Evolutionary conservation across 345 rosid species (phyloP).

Genomic region (Bretschneidera sinensis): DNA sequence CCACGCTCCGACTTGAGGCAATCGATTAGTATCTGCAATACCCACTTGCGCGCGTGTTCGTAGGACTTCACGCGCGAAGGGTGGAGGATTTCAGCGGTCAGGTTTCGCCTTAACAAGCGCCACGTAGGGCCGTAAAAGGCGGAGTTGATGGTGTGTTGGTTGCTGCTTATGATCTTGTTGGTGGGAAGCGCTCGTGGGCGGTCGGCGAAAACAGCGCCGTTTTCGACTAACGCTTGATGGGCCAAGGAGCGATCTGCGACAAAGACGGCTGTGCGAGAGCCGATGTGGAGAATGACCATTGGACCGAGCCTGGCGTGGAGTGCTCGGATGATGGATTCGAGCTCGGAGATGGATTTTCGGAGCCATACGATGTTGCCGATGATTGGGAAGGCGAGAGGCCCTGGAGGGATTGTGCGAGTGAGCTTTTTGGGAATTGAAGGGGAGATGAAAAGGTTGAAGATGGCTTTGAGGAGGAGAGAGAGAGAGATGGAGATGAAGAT

Average conservation of each 20-base stretch:
- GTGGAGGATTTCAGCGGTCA: conserved; percentile 19
- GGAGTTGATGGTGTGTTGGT: conserved; percentile 20
- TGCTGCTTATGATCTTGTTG: too few relatives aligned
- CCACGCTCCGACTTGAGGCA: too few relatives aligned
- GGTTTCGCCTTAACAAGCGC: conserved; percentile 21
- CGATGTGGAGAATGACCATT: conserved; percentile 20
- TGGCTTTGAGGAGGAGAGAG: conserved; percentile 8
- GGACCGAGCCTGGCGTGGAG: conserved; percentile 22
- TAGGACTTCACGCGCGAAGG: conserved; percentile 14
- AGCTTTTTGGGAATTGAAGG: background rate
- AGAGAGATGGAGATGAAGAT: conserved; percentile 3
- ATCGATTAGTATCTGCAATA: conserved; percentile 7
- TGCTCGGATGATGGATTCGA: conserved; percentile 6
- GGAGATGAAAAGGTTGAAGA: conserved; percentile 9
- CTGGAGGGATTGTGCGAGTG: conserved; percentile 24
- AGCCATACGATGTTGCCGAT: conserved; percentile 33
- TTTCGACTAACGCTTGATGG: conserved; percentile 24
- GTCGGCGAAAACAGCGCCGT: conserved; percentile 27
- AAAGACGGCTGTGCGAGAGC: conserved; percentile 20
- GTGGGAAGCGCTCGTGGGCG: conserved; percentile 10
- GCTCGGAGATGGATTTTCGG: conserved; percentile 19
- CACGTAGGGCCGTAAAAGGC: conserved; percentile 20
- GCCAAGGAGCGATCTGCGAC: conserved; percentile 21
- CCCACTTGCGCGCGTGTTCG: conserved; percentile 17
- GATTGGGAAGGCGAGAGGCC: conserved; percentile 18